A percentile compares a stretch with the other conserved stretches of the same genome.
These are phyloP conservation scores for Malus orientalis DNA, from an alignment of 306 rosid species.

Conservation along the genomic window DNA sequence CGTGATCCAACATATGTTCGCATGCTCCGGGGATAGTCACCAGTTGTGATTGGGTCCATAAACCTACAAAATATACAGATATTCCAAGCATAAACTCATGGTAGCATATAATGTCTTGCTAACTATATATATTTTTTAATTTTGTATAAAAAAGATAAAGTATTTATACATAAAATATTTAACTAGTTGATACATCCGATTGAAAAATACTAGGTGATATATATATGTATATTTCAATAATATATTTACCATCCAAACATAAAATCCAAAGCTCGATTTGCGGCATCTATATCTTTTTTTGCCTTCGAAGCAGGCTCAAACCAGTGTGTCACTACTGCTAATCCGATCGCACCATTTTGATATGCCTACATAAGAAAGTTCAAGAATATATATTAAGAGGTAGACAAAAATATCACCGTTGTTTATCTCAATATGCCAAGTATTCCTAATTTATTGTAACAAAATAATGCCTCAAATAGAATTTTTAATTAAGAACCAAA, in stretches of 20 bases:
- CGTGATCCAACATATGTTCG: slow-evolving; percentile 36
- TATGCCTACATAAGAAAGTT: no score
- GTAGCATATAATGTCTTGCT: no score
- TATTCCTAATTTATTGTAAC: background rate
- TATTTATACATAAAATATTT: no score
- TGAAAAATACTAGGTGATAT: no score
- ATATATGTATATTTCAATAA: no score
- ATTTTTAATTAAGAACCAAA: background rate
- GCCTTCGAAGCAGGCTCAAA: slow-evolving; percentile 3
- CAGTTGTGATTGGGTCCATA: slow-evolving; percentile 41
- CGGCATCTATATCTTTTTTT: background rate
- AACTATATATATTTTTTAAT: no score
- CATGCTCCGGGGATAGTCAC: slow-evolving; percentile 52
- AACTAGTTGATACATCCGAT: no score
- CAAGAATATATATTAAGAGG: background rate
- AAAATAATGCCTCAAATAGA: background rate
- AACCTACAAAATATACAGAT: slow-evolving; percentile 26
- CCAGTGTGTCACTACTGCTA: slow-evolving; percentile 12
- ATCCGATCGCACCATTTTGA: slow-evolving; percentile 24
- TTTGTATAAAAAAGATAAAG: no score
- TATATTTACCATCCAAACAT: no score
- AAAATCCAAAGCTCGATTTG: background rate
- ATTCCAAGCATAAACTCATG: no score
- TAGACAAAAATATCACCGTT: background rate
- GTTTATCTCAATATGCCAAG: background rate